Base-by-base conservation (phyloP, 495 filamentous ascomycete species). In the Trichoderma reesei region DNA sequence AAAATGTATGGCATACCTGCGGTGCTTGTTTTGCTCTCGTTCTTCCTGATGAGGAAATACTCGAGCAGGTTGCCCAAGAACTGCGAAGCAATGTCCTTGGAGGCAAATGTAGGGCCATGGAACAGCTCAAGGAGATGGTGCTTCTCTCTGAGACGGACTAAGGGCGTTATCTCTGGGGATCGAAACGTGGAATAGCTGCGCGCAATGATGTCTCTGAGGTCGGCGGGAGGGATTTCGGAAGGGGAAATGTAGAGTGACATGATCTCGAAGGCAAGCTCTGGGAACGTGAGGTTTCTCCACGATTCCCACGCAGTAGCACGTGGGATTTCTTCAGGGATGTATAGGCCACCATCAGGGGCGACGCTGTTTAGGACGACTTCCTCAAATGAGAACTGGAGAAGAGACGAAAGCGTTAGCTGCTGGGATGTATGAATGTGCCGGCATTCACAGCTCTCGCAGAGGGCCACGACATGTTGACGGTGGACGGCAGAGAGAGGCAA, bases 61-160 rank as follows among this genome's bases (percentile, higher is more conserved):
- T 98, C 94, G 71, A 98, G 96, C 13, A 97, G 80, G 70, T 98
- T 97, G 34, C 94, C 94, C 7, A 98, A 78, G 68, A 96, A 90
- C 69, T 96, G 91, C 36, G 97, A 75, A 6, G 93, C 92, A 16
- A 89, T 88, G 26, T 95, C 92, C 75, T 97, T 96, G 81, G 96
- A 97, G 6, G 93, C 85, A 69, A 87, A 96, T 16, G 85, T 96
- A 2, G 91, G 92, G n/a, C 94, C 94, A 72, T 98, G 93, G 82
- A 97, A 98, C 10, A 98, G 86, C 75, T 98, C 94, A 13, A 98
- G 85, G 11, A 98, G 76, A 72, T 96, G 81, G 9, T 96, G 73
- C 71, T 90, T 85, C 67, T 84, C 82, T 64, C 88, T 76, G 37
- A 96, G 80, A 9, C 85, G 79, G 46, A 89, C 81, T 9, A 90